Percentiles rank a stretch among this genome's conserved stretches.
Conservation (phyloP, 805 yeast genomes). For the Cyberlindnera maclurae region DNA sequence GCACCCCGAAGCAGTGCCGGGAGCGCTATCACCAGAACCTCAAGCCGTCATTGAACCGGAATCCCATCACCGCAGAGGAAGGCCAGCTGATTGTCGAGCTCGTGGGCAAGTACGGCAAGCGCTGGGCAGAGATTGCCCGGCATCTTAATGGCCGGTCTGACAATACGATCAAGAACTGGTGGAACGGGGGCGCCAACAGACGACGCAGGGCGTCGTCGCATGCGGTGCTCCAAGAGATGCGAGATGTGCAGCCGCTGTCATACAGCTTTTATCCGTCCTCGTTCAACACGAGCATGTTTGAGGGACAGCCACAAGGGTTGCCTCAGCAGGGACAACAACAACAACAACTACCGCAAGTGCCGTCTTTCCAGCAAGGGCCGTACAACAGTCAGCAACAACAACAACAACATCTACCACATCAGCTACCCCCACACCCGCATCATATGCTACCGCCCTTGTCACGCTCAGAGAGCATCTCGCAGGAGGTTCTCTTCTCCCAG, state of each 20-base stretch:
- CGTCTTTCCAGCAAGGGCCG: conserved; percentile 3
- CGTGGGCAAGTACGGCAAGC: conserved; percentile 73
- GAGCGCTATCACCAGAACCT: conserved; percentile 89
- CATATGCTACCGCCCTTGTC: conserved; percentile 16
- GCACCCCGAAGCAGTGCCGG: conserved; percentile 89
- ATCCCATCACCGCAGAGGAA: conserved; percentile 81
- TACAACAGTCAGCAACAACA: conserved; percentile 12
- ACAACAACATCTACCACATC: conserved; percentile 6
- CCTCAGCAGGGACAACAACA: neutral
- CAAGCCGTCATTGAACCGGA: conserved; percentile 73
- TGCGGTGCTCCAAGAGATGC: conserved; percentile 14
- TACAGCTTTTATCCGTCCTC: conserved; percentile 6
- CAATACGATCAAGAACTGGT: conserved; percentile 90
- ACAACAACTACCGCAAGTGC: neutral
- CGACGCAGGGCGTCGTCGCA: conserved; percentile 48
- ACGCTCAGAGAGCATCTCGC: conserved; percentile 20
- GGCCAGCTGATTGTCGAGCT: conserved; percentile 75
- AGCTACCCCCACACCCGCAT: conserved; percentile 1
- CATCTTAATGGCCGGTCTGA: conserved; percentile 85
- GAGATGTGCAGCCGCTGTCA: conserved; percentile 2
- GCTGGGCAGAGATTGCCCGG: conserved; percentile 92
- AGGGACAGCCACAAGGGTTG: conserved; percentile 5
- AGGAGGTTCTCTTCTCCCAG: conserved; percentile 20
- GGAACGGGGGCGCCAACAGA: conserved; percentile 91
- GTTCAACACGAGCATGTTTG: conserved; percentile 17